Evolutionary conservation across 495 filamentous ascomycete genomes (phyloP).

Genomic region (Clavariopsis aquatica): DNA sequence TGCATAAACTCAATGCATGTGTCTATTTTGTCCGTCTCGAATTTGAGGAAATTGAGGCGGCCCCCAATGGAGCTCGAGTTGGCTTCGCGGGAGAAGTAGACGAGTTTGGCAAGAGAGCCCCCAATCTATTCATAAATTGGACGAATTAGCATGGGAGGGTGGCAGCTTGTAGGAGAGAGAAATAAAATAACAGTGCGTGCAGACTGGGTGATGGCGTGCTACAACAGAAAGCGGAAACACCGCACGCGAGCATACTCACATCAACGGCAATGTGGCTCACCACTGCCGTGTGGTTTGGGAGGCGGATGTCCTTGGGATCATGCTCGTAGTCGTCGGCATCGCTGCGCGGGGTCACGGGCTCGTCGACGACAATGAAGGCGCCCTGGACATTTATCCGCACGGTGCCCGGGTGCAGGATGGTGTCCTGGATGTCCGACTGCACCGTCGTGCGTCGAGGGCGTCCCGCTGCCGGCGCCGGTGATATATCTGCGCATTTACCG

Average conservation of each 20-base stretch:
- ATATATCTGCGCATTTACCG: conserved; percentile 14
- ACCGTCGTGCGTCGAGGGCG: conserved; percentile 15
- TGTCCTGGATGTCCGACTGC: conserved; percentile 60
- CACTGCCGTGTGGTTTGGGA: conserved; percentile 88
- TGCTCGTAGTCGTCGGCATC: conserved; percentile 70
- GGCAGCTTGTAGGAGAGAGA: too few species aligned
- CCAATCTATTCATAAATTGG: conserved; percentile 70
- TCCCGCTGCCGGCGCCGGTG: background rate
- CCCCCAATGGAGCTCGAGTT: conserved; percentile 59
- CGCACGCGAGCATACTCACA: conserved; percentile 58
- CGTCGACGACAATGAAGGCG: conserved; percentile 84
- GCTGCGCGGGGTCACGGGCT: conserved; percentile 46
- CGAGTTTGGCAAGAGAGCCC: conserved; percentile 89
- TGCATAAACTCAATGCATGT: conserved; percentile 88
- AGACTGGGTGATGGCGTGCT: conserved; percentile 27
- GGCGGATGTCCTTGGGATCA: conserved; percentile 74
- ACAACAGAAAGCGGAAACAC: background rate
- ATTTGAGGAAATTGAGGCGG: conserved; percentile 88
- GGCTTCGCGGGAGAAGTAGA: conserved; percentile 93
- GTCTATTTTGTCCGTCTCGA: conserved; percentile 91
- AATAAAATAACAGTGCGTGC: too few species aligned
- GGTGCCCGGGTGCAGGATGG: conserved; percentile 78
- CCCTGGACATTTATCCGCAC: conserved; percentile 94
- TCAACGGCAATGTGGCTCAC: conserved; percentile 97
- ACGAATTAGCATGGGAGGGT: conserved; percentile 20